phyloP scores from a whole-genome alignment of 768 basidiomycete genomes.

The Boletus fagicola region DNA sequence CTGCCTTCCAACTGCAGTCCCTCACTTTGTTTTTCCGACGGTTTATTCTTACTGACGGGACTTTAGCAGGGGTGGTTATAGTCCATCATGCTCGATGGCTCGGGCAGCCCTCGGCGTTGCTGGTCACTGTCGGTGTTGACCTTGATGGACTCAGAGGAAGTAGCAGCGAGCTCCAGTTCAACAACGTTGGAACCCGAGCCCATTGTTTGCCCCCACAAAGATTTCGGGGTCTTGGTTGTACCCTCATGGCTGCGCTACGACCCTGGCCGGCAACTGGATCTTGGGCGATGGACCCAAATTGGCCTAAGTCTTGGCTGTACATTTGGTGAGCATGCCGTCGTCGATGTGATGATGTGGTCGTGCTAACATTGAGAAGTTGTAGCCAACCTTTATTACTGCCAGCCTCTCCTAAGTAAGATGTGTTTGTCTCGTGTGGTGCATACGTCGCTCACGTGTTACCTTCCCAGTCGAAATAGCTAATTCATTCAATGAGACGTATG shows the following conservation, averaged over 20 bases:
- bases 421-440: background rate
- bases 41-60: background rate
- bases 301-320: slow-evolving; percentile 49
- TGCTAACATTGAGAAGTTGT: slow-evolving; percentile 32
- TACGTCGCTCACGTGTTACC: background rate
- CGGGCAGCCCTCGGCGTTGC: background rate
- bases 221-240: slow-evolving; percentile 48
- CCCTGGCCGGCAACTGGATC: slow-evolving; percentile 36
- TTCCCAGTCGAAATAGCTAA: slow-evolving; percentile 33
- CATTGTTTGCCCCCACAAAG: slow-evolving; percentile 7
- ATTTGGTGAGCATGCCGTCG: slow-evolving; percentile 35
- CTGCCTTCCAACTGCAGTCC: slow-evolving; percentile 15
- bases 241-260: slow-evolving; percentile 43
- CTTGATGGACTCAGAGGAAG: slow-evolving; percentile 11
- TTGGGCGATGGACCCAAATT: slow-evolving; percentile 40
- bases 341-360: background rate
- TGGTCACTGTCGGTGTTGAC: slow-evolving; percentile 20
- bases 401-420: slow-evolving; percentile 68
- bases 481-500: slow-evolving; percentile 36
- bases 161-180: background rate
- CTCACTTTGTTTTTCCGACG: slow-evolving; percentile 7
- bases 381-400: slow-evolving; percentile 79
- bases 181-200: background rate
- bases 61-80: background rate
- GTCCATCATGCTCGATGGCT: slow-evolving; percentile 14